Percentiles rank a stretch among this genome's conserved stretches.
These are phyloP conservation scores for Metarhizium anisopliae DNA, from an alignment of 2,329 filamentous ascomycete species.

Conservation along the genomic window DNA sequence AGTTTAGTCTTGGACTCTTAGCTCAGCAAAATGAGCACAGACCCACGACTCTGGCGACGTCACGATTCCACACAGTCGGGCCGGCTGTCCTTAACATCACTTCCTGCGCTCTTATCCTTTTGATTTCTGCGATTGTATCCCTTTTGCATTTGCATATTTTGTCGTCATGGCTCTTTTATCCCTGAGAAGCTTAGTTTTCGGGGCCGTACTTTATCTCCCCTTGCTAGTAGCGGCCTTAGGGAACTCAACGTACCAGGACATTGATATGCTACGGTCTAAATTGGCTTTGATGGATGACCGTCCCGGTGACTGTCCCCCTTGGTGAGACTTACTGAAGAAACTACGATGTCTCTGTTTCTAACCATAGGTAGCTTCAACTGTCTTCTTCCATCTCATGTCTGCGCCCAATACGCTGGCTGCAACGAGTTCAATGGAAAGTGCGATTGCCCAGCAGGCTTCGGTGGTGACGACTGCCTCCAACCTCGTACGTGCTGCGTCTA, in stretches of 20 bases:
- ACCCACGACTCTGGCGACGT: not conserved
- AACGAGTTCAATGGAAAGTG: slow-evolving; percentile 90
- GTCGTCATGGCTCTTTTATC: slow-evolving; percentile 30
- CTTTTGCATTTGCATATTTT: slow-evolving; percentile 10
- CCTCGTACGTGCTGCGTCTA: slow-evolving; percentile 47
- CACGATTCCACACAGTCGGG: not conserved
- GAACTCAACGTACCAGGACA: slow-evolving; percentile 50
- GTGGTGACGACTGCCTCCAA: slow-evolving; percentile 84
- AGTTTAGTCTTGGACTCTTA: no score
- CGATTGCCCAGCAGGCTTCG: slow-evolving; percentile 83
- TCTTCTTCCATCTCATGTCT: slow-evolving; percentile 83
- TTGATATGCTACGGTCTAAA: slow-evolving; percentile 54
- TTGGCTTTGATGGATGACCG: slow-evolving; percentile 65
- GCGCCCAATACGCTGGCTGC: slow-evolving; percentile 82
- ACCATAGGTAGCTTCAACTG: slow-evolving; percentile 75
- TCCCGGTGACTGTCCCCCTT: slow-evolving; percentile 71
- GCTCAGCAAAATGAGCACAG: not conserved
- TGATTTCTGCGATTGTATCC: slow-evolving; percentile 3
- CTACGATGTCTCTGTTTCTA: slow-evolving; percentile 18
- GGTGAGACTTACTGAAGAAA: slow-evolving; percentile 32
- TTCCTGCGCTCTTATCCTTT: not conserved
- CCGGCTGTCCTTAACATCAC: not conserved
- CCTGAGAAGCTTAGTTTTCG: slow-evolving; percentile 28
- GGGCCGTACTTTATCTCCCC: slow-evolving; percentile 31
- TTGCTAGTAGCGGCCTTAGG: slow-evolving; percentile 28